Evolutionary conservation across 2,329 filamentous ascomycete genomes (phyloP).

Genomic region (Thielaviopsis populi): DNA sequence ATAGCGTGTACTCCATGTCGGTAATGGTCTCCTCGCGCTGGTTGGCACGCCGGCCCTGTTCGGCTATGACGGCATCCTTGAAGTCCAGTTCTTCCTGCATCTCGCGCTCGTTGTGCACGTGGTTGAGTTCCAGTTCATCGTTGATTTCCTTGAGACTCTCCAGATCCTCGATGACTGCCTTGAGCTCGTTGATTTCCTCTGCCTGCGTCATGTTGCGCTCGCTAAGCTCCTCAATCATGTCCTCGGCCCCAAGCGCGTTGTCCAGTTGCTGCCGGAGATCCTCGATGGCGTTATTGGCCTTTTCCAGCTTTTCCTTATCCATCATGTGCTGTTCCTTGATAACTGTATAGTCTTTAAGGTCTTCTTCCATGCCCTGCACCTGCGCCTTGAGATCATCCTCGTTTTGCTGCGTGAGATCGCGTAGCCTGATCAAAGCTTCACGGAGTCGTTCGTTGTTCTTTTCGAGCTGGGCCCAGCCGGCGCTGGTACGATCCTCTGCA

Average conservation of each 20-base stretch:
- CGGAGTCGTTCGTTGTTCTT: constrained; percentile 74
- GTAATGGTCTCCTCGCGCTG: constrained; percentile 69
- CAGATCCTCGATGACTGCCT: constrained; percentile 68
- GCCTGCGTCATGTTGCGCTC: constrained; percentile 74
- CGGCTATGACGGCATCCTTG: constrained; percentile 69
- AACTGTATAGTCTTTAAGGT: constrained; percentile 50
- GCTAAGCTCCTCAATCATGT: constrained; percentile 84
- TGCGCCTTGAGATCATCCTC: constrained; percentile 66
- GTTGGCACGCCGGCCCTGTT: constrained; percentile 56
- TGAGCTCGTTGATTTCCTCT: constrained; percentile 71
- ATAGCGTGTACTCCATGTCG: constrained; percentile 81
- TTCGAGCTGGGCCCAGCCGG: constrained; percentile 85
- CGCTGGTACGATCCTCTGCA: constrained; percentile 70
- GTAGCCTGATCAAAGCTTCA: constrained; percentile 68
- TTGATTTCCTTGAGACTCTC: constrained; percentile 84
- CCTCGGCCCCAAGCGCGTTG: constrained; percentile 71
- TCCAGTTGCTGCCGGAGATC: constrained; percentile 86
- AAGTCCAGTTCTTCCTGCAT: constrained; percentile 87
- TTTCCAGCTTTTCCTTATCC: constrained; percentile 56
- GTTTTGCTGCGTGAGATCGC: constrained; percentile 75
- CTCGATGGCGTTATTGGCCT: constrained; percentile 60
- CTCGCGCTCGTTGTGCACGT: constrained; percentile 84
- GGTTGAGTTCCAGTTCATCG: constrained; percentile 86
- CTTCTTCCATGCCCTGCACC: constrained; percentile 57
- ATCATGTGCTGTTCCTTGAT: constrained; percentile 56